Evolutionary conservation across 169 alveolate genomes (phyloP).

Genomic region (Babesia caballi): DNA sequence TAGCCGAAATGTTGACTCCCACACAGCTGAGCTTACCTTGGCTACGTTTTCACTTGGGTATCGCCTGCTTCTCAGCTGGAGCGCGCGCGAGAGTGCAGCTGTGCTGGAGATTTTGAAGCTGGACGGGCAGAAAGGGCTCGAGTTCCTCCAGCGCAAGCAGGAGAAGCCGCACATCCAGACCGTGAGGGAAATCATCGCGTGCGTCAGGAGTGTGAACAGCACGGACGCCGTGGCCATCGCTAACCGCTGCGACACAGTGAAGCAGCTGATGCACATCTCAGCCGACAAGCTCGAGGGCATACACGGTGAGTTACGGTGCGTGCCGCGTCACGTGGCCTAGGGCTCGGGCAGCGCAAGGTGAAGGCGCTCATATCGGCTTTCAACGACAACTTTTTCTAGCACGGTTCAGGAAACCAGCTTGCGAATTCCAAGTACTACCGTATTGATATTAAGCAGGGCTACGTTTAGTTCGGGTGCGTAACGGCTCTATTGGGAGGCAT

Average conservation of each 20-base stretch:
- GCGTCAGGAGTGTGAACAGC: slow-evolving; percentile 18
- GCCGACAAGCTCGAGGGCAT: slow-evolving; percentile 1
- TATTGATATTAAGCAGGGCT: too few species aligned
- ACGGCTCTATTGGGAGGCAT: too few species aligned
- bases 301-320: slow-evolving; percentile 15
- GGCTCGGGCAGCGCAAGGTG: slow-evolving; percentile 56
- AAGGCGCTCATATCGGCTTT: slow-evolving; percentile 41
- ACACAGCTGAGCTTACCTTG: slow-evolving; percentile 11
- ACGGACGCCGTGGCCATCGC: slow-evolving; percentile 30
- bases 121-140: slow-evolving; percentile 47
- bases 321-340: neutral
- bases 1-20: too few species aligned
- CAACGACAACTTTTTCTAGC: slow-evolving; percentile 30
- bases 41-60: slow-evolving; percentile 43
- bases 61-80: slow-evolving; percentile 49
- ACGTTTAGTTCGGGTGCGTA: too few species aligned
- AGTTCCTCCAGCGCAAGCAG: slow-evolving; percentile 15
- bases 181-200: slow-evolving; percentile 18
- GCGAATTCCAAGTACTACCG: too few species aligned
- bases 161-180: slow-evolving; percentile 19
- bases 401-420: too few species aligned
- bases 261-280: slow-evolving; percentile 23
- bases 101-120: slow-evolving; percentile 46
- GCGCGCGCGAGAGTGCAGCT: slow-evolving; percentile 60
- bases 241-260: slow-evolving; percentile 12